These are phyloP conservation scores for Trichosphaerium sp. DNA, from an alignment of 78 protist genomes.

Conservation along the genomic window DNA sequence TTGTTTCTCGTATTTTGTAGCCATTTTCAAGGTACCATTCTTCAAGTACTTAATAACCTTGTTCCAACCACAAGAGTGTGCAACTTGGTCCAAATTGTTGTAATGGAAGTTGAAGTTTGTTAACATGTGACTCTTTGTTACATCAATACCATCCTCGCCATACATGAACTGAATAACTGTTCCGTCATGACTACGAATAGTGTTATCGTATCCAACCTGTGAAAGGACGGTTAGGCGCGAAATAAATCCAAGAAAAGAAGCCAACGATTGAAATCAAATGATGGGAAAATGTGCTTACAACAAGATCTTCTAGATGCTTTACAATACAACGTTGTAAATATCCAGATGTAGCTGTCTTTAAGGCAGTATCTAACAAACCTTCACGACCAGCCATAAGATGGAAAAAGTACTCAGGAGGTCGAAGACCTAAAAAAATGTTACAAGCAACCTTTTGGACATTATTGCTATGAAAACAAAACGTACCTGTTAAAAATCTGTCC, in stretches of 20 bases:
- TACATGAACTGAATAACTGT: slow-evolving; percentile 84
- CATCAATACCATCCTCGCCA: slow-evolving; percentile 93
- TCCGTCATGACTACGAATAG: slow-evolving; percentile 86
- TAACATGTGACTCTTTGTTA: slow-evolving; percentile 36
- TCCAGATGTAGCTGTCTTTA: slow-evolving; percentile 96
- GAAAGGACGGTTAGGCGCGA: too few relatives aligned
- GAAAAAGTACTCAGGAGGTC: slow-evolving; percentile 88
- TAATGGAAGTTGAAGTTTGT: slow-evolving; percentile 26
- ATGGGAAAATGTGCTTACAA: too few relatives aligned
- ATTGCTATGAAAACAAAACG: not conserved
- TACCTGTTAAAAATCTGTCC: slow-evolving; percentile 96
- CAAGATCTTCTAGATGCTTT: slow-evolving; percentile 88
- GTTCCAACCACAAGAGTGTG: not conserved
- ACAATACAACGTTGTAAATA: slow-evolving; percentile 95
- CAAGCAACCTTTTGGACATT: not conserved
- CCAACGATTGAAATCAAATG: not conserved
- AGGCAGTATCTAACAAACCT: slow-evolving; percentile 99
- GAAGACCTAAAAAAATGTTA: too few relatives aligned
- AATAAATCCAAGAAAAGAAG: too few relatives aligned
- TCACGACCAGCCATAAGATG: slow-evolving; percentile 99
- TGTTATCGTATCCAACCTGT: slow-evolving; percentile 68
- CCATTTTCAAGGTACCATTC: slow-evolving; percentile 3
- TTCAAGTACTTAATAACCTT: not conserved
- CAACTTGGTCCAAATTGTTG: slow-evolving; percentile 34
- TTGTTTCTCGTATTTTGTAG: too few relatives aligned